Conservation (phyloP, 352 stramenopile genomes). For the Globisporangium uncinulatum region DNA sequence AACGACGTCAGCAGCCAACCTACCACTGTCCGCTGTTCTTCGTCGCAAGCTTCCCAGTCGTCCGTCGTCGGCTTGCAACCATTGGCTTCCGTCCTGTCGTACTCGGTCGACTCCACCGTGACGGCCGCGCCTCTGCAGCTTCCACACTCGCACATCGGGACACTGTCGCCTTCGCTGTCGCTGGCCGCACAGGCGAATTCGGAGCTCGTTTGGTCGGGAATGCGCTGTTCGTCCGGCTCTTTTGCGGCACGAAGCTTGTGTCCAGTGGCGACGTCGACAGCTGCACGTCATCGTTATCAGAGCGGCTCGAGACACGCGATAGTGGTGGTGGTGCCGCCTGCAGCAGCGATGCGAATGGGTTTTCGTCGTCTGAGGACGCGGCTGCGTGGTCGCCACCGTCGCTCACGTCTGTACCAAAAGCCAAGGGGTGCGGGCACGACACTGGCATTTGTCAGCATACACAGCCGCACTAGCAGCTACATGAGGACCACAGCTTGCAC, state of each 20-base stretch:
- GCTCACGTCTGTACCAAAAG: constrained; percentile 1
- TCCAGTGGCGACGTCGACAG: neutral
- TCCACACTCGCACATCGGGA: constrained; percentile 31
- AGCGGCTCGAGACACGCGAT: neutral
- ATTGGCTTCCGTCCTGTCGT: constrained; percentile 20
- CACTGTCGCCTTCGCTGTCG: constrained; percentile 5
- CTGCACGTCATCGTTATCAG: neutral
- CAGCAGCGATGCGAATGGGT: constrained; percentile 62
- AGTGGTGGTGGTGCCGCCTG: constrained; percentile 30
- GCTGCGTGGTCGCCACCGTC: neutral
- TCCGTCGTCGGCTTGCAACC: constrained; percentile 27
- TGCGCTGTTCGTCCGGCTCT: neutral
- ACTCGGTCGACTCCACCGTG: constrained; percentile 28
- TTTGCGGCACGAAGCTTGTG: neutral
- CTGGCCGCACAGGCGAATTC: neutral
- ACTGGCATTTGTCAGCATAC: neutral
- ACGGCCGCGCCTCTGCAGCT: constrained; percentile 36
- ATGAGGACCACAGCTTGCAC: neutral
- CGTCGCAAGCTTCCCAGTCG: neutral
- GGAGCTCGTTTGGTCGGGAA: neutral
- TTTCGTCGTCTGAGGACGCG: constrained; percentile 20
- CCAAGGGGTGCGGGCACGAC: neutral
- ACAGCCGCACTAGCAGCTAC: neutral
- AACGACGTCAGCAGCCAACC: neutral
- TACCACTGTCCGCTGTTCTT: neutral